A percentile compares a stretch with the other conserved stretches of the same genome.
Evolutionary conservation across 805 yeast species (phyloP).

Genomic region (Candida corydali): DNA sequence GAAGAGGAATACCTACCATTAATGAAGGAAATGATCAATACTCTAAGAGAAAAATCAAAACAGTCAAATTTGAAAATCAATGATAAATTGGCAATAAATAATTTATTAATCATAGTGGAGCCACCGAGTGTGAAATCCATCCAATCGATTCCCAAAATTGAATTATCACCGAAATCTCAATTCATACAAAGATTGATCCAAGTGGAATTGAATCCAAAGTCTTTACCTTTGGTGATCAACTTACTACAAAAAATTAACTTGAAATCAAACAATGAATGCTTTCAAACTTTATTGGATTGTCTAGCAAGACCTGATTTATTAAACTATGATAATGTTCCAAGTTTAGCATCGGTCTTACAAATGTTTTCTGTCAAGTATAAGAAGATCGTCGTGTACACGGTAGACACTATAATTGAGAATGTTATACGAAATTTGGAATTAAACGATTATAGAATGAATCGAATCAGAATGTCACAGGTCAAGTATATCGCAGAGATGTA

Average conservation of each 20-base stretch:
- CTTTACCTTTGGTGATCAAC: constrained; percentile 17
- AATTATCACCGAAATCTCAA: constrained; percentile 32
- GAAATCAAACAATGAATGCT: constrained; percentile 34
- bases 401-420: constrained; percentile 66
- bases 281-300: constrained; percentile 27
- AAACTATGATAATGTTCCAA: constrained; percentile 50
- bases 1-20: constrained; percentile 52
- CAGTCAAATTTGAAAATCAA: constrained; percentile 48
- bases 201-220: constrained; percentile 42
- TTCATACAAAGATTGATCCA: constrained; percentile 40
- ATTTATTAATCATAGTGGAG: constrained; percentile 49
- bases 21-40: constrained; percentile 60
- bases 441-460: constrained; percentile 54
- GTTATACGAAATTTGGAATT: constrained; percentile 62
- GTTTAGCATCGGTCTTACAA: constrained; percentile 45
- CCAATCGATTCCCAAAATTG: constrained; percentile 7
- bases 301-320: constrained; percentile 62
- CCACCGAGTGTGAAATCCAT: constrained; percentile 46
- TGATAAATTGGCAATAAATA: constrained; percentile 56
- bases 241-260: constrained; percentile 45
- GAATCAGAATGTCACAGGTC: constrained; percentile 58
- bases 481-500: constrained; percentile 57
- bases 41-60: constrained; percentile 48
- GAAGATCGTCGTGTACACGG: constrained; percentile 39
- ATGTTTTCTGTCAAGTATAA: constrained; percentile 26